A percentile compares a stretch with the other conserved stretches of the same genome.
Evolutionary conservation across 75 land plant species (phyloP).

Genomic region (Selaginella moellendorffii): DNA sequence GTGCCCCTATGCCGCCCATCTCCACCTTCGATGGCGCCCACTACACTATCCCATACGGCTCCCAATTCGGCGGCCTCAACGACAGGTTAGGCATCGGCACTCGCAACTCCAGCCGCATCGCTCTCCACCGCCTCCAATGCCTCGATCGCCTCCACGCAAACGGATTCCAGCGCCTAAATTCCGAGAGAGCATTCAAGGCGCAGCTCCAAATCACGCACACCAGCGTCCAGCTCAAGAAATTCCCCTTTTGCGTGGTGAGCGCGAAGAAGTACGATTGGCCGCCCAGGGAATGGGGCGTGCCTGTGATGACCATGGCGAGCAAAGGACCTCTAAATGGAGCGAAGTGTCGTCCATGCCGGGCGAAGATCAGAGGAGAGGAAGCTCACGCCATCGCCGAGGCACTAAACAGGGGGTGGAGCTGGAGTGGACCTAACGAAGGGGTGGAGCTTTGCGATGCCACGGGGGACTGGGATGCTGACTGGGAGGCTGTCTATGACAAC

Average conservation of each 20-base stretch:
- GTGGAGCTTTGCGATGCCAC: slow-evolving; percentile 52
- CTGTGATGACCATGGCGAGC: slow-evolving; percentile 58
- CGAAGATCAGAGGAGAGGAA: slow-evolving; percentile 12
- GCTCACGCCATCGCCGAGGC: too few relatives aligned
- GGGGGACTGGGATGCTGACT: slow-evolving; percentile 46
- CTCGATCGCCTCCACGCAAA: background rate
- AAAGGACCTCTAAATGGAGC: slow-evolving; percentile 72
- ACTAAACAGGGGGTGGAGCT: slow-evolving; percentile 49
- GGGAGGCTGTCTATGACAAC: slow-evolving; percentile 50
- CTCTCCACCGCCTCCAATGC: background rate
- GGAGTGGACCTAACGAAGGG: slow-evolving; percentile 33
- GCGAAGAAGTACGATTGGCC: slow-evolving; percentile 42
- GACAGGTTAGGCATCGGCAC: slow-evolving; percentile 5
- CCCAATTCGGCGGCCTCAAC: background rate
- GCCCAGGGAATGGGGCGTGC: slow-evolving; percentile 43
- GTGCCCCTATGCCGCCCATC: background rate
- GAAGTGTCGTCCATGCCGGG: slow-evolving; percentile 78
- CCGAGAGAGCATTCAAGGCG: background rate
- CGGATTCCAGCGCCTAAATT: background rate
- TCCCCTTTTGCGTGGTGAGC: slow-evolving; percentile 53
- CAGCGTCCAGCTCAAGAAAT: background rate
- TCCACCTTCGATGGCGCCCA: background rate
- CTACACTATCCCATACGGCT: slow-evolving; percentile 4
- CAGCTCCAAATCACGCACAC: background rate
- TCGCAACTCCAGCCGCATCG: background rate